Evolutionary conservation across 2,329 filamentous ascomycete genomes (phyloP), one percentile per base, ranked within the genome.

Genomic region (Hypomyces perniciosus): DNA sequence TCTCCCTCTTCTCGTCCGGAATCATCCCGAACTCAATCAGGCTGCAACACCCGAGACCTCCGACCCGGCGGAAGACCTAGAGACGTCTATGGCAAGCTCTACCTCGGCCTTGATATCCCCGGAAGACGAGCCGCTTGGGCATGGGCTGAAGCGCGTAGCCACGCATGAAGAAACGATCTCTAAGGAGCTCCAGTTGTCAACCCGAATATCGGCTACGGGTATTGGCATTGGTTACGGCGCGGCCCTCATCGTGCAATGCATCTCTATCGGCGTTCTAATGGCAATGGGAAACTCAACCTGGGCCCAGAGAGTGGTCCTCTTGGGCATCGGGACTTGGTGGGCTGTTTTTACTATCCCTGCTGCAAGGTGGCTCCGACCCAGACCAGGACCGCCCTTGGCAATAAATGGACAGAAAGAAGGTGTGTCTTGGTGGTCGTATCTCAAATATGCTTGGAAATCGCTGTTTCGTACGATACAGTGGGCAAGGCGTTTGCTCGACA

Each of bases 181-280:
- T 57, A 63, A 76, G 41, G 88, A 92, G 65, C 79, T 97, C 55
- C 80, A 83, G 54, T 74, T 97, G 6, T 96, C 91, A 1, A 96
- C 91, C 2, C 84, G 86, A 59, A 95, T 99, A 56, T 97, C 92
- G 0, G 89, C 91, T 2, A 87, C 86, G 61, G 93, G 93, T 8
- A 92, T 97, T 48, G 92, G 91, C 1, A 95, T 96, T 55, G 93
- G 93, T 9, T 99, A 99, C 65, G 83, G 86, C 35, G 90, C 90
- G 1, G 90, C 88, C 0, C 77, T 97, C 1, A 81, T 95, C 52
- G 75, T 97, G 8, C 93, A 97, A 66, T 86, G 88, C 54, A 64
- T 90, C 2, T 84, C 86, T 46, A 92, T 97, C 54, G 69, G 88
- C 44, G 79, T 96, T 38, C 79, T 97, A 3, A 76, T 90, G 37